A percentile compares a stretch with the other conserved stretches of the same genome.
These are phyloP conservation scores for Coelastrella sp. DNA, from an alignment of 139 green algal species.

Conservation along the genomic window DNA sequence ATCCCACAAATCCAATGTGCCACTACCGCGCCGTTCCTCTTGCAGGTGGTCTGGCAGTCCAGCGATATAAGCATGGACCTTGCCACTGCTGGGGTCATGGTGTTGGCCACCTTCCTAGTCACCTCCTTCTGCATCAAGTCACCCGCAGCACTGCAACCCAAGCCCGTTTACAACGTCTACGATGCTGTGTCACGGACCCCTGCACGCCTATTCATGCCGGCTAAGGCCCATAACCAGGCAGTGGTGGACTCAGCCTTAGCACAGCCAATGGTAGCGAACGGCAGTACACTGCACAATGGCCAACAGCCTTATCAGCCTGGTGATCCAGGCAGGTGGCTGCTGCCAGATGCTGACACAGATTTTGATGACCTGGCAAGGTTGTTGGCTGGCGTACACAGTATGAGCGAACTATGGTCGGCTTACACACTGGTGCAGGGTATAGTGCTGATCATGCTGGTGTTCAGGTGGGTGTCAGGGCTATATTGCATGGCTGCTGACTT, in stretches of 20 bases:
- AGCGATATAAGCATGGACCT: slow-evolving; percentile 35
- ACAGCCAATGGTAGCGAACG: no score
- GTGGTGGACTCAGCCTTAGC: background rate
- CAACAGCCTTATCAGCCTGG: background rate
- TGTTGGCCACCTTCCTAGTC: slow-evolving; percentile 32
- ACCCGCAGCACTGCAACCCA: slow-evolving; percentile 35
- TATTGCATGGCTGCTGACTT: no score
- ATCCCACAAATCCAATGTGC: background rate
- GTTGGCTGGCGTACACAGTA: no score
- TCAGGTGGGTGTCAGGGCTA: no score
- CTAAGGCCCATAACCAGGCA: background rate
- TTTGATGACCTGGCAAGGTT: no score
- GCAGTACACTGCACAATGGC: background rate
- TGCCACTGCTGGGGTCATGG: background rate
- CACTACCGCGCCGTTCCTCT: background rate
- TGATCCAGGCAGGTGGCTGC: background rate
- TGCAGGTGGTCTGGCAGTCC: slow-evolving; percentile 11
- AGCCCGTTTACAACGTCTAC: slow-evolving; percentile 49
- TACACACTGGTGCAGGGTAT: no score
- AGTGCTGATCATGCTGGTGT: no score
- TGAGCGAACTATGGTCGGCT: no score
- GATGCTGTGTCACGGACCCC: slow-evolving; percentile 33
- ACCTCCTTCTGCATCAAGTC: slow-evolving; percentile 30
- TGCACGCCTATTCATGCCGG: slow-evolving; percentile 26
- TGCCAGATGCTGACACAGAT: background rate